A percentile compares a stretch with the other conserved stretches of the same genome.
Evolutionary conservation across 441 rosid genomes (phyloP).

Genomic region (Oxalis stricta): DNA sequence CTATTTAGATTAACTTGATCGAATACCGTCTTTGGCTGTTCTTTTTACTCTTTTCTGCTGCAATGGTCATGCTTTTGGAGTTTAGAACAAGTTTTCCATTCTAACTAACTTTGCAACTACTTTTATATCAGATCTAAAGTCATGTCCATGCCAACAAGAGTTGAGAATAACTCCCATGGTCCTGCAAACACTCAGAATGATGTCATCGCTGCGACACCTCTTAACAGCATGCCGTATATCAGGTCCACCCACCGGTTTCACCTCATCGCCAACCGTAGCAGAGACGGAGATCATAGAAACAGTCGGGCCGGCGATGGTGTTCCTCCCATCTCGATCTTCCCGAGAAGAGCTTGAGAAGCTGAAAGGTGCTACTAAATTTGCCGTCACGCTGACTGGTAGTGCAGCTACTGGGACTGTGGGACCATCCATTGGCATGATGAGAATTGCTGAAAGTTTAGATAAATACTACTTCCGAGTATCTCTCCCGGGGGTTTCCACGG

Average conservation of each 20-base stretch:
- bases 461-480: conserved; percentile 52
- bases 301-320: conserved; percentile 23
- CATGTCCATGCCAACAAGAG: too few relatives aligned
- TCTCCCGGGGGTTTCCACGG: conserved; percentile 72
- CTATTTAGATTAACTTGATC: too few relatives aligned
- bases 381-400: conserved; percentile 51
- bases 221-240: conserved; percentile 21
- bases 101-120: too few relatives aligned
- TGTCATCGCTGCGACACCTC: neutral
- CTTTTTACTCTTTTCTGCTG: too few relatives aligned
- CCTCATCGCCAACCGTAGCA: conserved; percentile 6
- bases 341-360: conserved; percentile 25
- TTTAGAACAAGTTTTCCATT: too few relatives aligned
- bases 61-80: too few relatives aligned
- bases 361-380: conserved; percentile 19
- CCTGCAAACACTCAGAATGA: too few relatives aligned
- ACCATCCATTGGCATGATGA: conserved; percentile 37
- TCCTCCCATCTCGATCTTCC: conserved; percentile 31
- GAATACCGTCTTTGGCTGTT: too few relatives aligned
- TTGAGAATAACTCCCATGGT: neutral
- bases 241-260: conserved; percentile 17
- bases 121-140: too few relatives aligned
- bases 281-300: conserved; percentile 13
- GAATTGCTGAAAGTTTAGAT: conserved; percentile 50
- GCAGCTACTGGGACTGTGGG: conserved; percentile 61